Base-by-base conservation (phyloP, 2,329 filamentous ascomycete genomes). In the Emmonsiellopsis sp. region DNA sequence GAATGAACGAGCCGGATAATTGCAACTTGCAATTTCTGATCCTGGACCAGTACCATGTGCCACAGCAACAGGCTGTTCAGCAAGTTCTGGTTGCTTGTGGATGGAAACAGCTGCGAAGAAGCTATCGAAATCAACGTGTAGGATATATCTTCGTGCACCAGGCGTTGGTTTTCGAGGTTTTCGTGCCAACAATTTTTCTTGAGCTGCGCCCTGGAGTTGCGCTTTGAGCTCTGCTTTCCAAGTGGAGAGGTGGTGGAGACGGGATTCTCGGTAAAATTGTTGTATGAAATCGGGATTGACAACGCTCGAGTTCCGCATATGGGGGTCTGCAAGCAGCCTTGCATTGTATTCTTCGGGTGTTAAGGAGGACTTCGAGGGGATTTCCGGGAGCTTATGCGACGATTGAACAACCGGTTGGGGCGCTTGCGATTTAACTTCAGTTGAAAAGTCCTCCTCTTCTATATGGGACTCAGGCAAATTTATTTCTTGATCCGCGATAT, bases 61-160 rank as follows among this genome's bases (percentile, higher is more conserved):
- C 35, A 98, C 87, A 0, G 88, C 93, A 2, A 86, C 83, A 0
- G 94, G 93, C 64, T 90, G 92, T 50, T 87, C 84, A 40, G 77
- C 74, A 56, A 82, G 85, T 16, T 94, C 83, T 0, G 92, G 90
- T 26, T 84, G 78, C 52, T 83, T 86, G 62, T 90, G 89, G 15
- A 86, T 70, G 0, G 93, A 96, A 0, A 98, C 89, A 0, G 94
- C 89, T 55, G 91, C 95, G 70, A 98, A 98, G 72, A 98, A 98
- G 69, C 90, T 93, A 71, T 98, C 94, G 67, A 98, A 98, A 66
- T 98, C 93, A 32, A 98, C 89, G 63, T 98, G 93, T 65, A 98
- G 81, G 51, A 98, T 79, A 62, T 97, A 98, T 50, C 87, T 76
- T 56, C 91, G 79, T 2, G 83, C 72, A 0, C 85, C 87, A 10